Base-by-base conservation (phyloP, 257 asterid genomes). In the Solanum peruvianum region DNA sequence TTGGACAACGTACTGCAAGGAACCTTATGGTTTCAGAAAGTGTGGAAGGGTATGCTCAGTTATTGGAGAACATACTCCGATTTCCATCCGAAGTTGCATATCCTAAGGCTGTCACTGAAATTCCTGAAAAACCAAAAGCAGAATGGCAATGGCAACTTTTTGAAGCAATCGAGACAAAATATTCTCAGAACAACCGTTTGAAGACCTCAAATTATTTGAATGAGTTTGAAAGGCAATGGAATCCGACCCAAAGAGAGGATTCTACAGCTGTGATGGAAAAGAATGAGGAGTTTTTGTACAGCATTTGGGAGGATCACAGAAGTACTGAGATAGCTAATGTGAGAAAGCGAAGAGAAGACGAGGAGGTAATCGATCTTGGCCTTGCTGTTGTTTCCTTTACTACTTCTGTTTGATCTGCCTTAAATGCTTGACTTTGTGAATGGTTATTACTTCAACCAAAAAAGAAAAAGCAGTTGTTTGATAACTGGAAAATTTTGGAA, bases 261-360 rank as follows among this genome's bases (percentile, higher is more conserved):
- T 83, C 94, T 52, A 80, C 86, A 70, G 84, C 87, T 84, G 84
- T 67, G 62, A 77, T 69, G 86, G 69, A 85, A 41, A 81, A 91
- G 35, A 89, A 89, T 83, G 95, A 94, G 80, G 85, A 92, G 9
- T 95, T 96, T 86, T 81, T 90, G 83, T 93, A 92, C 86, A 44
- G 86, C 82, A 96, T 97, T 49, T 97, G 99, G 99, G 98, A 92
- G 86, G 97, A 96, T 82, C 96, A 97, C 85, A 94, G 91, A 90
- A n/a, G 77, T 78, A 86, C 88, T 78, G 98, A 96, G 92, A 86
- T 89, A 88, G 91, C 88, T 75, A 75, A 89, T 87, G 31, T 84
- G 92, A 94, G 88, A 87, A 95, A 95, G 89, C 89, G 94, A 87
- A 95, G 93, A 91, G 98, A 97, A 91, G 98, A 97, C 21, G 98